Evolutionary conservation across 176 grass and related monocot genomes (phyloP).

Genomic region (bread wheat (Triticum aestivum)): DNA sequence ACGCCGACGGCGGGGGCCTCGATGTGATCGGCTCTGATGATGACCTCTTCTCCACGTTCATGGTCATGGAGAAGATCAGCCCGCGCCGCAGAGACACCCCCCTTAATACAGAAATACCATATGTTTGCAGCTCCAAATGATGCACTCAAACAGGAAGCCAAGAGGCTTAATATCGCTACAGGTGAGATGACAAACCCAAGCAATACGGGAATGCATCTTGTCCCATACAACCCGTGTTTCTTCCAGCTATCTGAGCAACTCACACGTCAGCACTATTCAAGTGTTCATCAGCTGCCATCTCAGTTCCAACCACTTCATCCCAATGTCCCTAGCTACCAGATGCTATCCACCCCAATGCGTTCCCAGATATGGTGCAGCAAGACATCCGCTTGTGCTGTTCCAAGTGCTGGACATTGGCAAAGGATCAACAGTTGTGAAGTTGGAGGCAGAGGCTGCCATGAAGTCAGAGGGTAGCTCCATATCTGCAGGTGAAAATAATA

Average conservation of each 20-base stretch:
- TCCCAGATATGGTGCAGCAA: slow-evolving; percentile 85
- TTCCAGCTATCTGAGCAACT: slow-evolving; percentile 48
- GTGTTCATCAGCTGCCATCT: slow-evolving; percentile 47
- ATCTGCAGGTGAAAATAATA: slow-evolving; percentile 75
- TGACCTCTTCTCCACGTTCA: slow-evolving; percentile 92
- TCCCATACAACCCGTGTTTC: slow-evolving; percentile 63
- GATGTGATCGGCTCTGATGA: slow-evolving; percentile 87
- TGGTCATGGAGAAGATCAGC: slow-evolving; percentile 89
- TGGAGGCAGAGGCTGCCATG: slow-evolving; percentile 47
- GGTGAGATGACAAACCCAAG: slow-evolving; percentile 59
- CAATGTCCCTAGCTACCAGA: slow-evolving; percentile 48
- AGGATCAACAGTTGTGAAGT: slow-evolving; percentile 53
- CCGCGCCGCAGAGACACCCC: slow-evolving; percentile 49
- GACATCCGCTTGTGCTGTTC: slow-evolving; percentile 51
- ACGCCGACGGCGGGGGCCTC: slow-evolving; percentile 36
- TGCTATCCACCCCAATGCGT: slow-evolving; percentile 49
- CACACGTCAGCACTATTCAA: slow-evolving; percentile 36
- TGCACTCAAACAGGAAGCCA: slow-evolving; percentile 74
- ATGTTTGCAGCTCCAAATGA: slow-evolving; percentile 69
- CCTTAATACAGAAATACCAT: slow-evolving; percentile 26
- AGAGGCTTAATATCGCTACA: slow-evolving; percentile 73
- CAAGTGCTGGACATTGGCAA: slow-evolving; percentile 83
- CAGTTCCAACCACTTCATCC: slow-evolving; percentile 58
- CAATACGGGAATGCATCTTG: slow-evolving; percentile 69
- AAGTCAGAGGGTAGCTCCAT: slow-evolving; percentile 75